phyloP scores from a whole-genome alignment of 768 basidiomycete species.

The Termitomyces sp. region DNA sequence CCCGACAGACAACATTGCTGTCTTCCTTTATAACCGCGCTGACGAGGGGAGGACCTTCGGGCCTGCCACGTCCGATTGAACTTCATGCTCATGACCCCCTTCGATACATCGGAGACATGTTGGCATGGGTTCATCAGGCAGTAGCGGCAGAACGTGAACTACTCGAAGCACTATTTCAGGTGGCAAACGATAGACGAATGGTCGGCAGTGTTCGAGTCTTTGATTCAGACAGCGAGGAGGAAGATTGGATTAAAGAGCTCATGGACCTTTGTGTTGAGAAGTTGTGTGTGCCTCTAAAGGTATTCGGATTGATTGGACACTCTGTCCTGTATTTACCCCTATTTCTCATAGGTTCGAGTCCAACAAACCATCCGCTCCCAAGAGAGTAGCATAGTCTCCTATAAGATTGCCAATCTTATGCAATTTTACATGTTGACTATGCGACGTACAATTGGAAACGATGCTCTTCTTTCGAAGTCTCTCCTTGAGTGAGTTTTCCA shows the following conservation, averaged over 20 bases:
- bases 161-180: slow-evolving; percentile 79
- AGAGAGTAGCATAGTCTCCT: slow-evolving; percentile 88
- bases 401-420: slow-evolving; percentile 91
- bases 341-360: slow-evolving; percentile 63
- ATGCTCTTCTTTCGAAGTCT: slow-evolving; percentile 71
- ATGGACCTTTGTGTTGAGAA: slow-evolving; percentile 83
- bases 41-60: slow-evolving; percentile 83
- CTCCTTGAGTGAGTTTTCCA: slow-evolving; percentile 65
- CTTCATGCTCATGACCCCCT: slow-evolving; percentile 97
- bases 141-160: slow-evolving; percentile 96
- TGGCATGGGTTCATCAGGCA: slow-evolving; percentile 96
- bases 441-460: slow-evolving; percentile 85
- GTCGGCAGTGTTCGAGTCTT: slow-evolving; percentile 66
- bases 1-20: slow-evolving; percentile 77
- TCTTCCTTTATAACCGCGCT: slow-evolving; percentile 84
- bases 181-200: slow-evolving; percentile 66
- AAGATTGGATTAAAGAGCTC: slow-evolving; percentile 75
- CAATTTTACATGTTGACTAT: slow-evolving; percentile 95
- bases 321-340: not conserved
- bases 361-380: slow-evolving; percentile 91
- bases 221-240: slow-evolving; percentile 53
- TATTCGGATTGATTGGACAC: slow-evolving; percentile 23
- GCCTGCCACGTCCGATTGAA: slow-evolving; percentile 89
- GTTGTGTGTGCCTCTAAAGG: slow-evolving; percentile 86
- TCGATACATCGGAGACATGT: slow-evolving; percentile 96